These are phyloP conservation scores for Ilex paraguariensis DNA, from an alignment of 305 asterid species.

Conservation along the genomic window DNA sequence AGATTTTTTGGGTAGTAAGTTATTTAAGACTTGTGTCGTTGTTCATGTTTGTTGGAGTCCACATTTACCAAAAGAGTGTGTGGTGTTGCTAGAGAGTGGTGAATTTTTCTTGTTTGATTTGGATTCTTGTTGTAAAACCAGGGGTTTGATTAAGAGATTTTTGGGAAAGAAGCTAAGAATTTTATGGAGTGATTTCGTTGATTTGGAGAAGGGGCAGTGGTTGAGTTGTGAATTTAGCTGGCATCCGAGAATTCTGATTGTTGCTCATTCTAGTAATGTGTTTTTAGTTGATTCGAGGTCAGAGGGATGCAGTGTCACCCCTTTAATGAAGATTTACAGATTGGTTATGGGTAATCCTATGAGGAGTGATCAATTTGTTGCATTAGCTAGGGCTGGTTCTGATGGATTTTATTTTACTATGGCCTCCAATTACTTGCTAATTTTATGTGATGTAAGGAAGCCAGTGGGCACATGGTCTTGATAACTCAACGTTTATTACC, in stretches of 20 bases:
- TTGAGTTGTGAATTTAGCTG: slow-evolving; percentile 61
- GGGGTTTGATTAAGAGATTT: slow-evolving; percentile 13
- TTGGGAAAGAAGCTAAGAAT: slow-evolving; percentile 29
- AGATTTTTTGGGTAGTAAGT: slow-evolving; percentile 47
- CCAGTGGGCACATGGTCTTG: slow-evolving; percentile 66
- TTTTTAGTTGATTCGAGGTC: slow-evolving; percentile 60
- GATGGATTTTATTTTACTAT: slow-evolving; percentile 43
- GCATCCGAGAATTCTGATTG: slow-evolving; percentile 62
- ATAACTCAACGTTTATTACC: slow-evolving; percentile 45
- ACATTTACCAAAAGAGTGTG: slow-evolving; percentile 62
- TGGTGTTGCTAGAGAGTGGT: slow-evolving; percentile 65
- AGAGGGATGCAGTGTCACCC: slow-evolving; percentile 24
- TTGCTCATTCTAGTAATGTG: slow-evolving; percentile 38
- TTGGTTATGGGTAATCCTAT: slow-evolving; percentile 20
- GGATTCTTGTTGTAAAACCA: slow-evolving; percentile 22
- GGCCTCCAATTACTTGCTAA: slow-evolving; percentile 38
- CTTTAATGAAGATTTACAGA: slow-evolving; percentile 35
- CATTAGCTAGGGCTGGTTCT: slow-evolving; percentile 45
- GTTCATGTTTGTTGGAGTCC: slow-evolving; percentile 67
- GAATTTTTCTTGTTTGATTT: slow-evolving; percentile 64
- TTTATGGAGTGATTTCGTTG: slow-evolving; percentile 29
- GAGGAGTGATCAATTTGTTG: slow-evolving; percentile 46
- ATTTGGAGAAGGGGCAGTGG: slow-evolving; percentile 33
- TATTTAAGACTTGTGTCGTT: slow-evolving; percentile 38
- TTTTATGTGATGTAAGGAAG: slow-evolving; percentile 67